Evolutionary conservation across 179 eudicot genomes (phyloP), one percentile per base, ranked within the genome.

Genomic region (Sideroxylon spinosum): DNA sequence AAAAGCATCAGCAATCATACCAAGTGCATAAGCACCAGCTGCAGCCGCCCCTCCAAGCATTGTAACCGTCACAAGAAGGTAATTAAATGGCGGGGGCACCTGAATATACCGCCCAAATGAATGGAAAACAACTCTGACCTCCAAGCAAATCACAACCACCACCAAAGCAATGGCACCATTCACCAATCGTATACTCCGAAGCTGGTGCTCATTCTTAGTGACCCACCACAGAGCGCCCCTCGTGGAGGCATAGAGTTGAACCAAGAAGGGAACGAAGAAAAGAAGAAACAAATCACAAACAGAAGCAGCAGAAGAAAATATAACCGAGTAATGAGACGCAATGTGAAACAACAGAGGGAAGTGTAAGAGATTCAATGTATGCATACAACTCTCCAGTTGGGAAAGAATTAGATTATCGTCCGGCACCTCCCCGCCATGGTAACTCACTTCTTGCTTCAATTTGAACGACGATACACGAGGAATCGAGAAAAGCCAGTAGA

Each of bases 11-110:
- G 86, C 85, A 76, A 93, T 79, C 90, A 93, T 84, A 68, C 97
- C 98, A 84, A 95, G 79, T 9, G 92, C 91, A 86, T 83, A 91
- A 56, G 98, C 90, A 78, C 91, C 92, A 6, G 86, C 91, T 26
- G 90, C 98, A 66, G 89, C 91, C 1, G 99, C 95, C 71, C 98
- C 97, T 17, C 99, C 99, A 71, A 95, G 93, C 99, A 95, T 89
- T 9, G 99, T 82, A 64, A 82, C 74, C 19, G 97, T 91, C 53
- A 95, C 97, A 11, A 95, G 91, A 49, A 95, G 71, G 71, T 90
- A 93, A 82, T 89, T 90, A 49, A 87, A 82, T 7, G 99, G 99
- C 14, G 94, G 89, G 17, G 98, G 98, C 64, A 95, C 91, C 80
- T 93, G 99, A 85, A 95, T 90, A 86, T 95, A 95, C 62, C 97